Evolutionary conservation across 2,329 filamentous ascomycete species (phyloP).

Genomic region (Hypoxylon sp.): DNA sequence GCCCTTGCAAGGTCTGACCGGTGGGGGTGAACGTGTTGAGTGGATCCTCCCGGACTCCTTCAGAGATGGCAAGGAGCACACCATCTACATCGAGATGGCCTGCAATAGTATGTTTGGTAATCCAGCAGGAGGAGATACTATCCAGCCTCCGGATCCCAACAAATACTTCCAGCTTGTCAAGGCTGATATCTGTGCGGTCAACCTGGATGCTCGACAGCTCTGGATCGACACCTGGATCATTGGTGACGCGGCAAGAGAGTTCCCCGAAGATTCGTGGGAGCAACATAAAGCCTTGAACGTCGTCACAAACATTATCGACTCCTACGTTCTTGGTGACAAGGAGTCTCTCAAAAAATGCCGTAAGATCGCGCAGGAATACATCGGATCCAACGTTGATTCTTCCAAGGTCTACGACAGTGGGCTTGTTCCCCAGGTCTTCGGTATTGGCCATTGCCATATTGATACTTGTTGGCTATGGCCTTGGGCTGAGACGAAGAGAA

Average conservation of each 20-base stretch:
- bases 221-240: conserved; percentile 98
- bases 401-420: conserved; percentile 85
- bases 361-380: conserved; percentile 84
- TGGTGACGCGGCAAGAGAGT: conserved; percentile 90
- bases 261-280: conserved; percentile 89
- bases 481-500: conserved; percentile 97
- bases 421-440: conserved; percentile 83
- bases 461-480: conserved; percentile 99
- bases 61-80: conserved; percentile 87
- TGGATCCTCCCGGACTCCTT: conserved; percentile 90
- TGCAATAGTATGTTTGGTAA: conserved; percentile 99
- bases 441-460: conserved; percentile 96
- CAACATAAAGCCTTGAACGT: conserved; percentile 87
- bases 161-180: conserved; percentile 81
- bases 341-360: conserved; percentile 84
- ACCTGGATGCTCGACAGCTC: conserved; percentile 85
- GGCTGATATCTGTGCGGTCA: conserved; percentile 91
- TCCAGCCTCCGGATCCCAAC: conserved; percentile 90
- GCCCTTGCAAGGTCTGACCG: conserved; percentile 91
- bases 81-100: conserved; percentile 97
- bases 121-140: conserved; percentile 83
- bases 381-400: conserved; percentile 86
- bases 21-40: conserved; percentile 87
- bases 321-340: conserved; percentile 85
- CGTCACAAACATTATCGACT: conserved; percentile 89